phyloP scores from a whole-genome alignment of 805 yeast genomes.

The Zygosaccharomyces lentus region DNA sequence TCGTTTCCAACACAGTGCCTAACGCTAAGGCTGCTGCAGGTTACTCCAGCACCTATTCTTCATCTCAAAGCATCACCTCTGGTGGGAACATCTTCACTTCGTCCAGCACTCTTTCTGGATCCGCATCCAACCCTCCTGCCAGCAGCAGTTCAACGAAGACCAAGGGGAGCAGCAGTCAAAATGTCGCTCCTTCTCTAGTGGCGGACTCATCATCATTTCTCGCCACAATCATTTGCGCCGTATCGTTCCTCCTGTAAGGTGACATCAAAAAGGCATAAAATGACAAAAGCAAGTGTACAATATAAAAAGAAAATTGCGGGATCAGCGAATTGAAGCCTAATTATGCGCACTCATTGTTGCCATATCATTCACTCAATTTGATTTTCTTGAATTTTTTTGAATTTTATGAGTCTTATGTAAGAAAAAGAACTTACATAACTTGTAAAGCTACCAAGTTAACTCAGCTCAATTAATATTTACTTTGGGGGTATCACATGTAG shows the following conservation, averaged over 20 bases:
- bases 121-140: conserved; percentile 1
- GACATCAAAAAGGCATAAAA: not conserved
- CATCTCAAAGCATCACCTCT: conserved; percentile 22
- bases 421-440: not conserved
- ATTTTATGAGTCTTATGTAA: not conserved
- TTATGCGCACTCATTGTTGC: not conserved
- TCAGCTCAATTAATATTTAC: not conserved
- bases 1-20: conserved; percentile 39
- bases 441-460: not conserved
- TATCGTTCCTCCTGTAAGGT: conserved; percentile 1
- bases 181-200: not conserved
- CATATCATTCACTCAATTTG: not conserved
- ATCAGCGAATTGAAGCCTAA: not conserved
- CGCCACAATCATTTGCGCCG: not conserved
- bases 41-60: conserved; percentile 46
- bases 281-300: not conserved
- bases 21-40: conserved; percentile 45
- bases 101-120: conserved; percentile 4
- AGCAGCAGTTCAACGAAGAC: not conserved
- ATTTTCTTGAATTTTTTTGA: not conserved
- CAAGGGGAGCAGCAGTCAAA: not conserved
- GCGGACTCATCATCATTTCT: not conserved
- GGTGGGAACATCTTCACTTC: conserved; percentile 31
- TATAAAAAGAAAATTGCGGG: not conserved
- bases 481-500: not conserved